phyloP scores from a whole-genome alignment of 768 basidiomycete species.

The Lactarius deliciosus region DNA sequence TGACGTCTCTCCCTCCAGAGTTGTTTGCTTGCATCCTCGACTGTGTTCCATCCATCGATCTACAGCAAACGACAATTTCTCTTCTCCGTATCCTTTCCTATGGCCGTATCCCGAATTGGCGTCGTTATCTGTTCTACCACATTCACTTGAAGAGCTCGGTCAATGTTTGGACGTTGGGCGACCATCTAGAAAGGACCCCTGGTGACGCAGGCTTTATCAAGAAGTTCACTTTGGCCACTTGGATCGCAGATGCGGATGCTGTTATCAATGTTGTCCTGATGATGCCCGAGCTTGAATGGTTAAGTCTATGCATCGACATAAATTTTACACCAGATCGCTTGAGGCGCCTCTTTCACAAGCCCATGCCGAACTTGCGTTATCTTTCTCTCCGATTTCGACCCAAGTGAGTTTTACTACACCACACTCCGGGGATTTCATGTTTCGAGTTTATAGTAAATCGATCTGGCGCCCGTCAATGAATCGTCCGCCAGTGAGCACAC shows the following conservation, averaged over 20 bases:
- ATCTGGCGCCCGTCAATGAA: too few relatives aligned
- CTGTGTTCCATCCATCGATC: constrained; percentile 38
- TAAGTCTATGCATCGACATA: constrained; percentile 73
- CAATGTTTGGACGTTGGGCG: constrained; percentile 58
- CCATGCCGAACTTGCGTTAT: constrained; percentile 46
- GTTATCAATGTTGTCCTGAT: constrained; percentile 62
- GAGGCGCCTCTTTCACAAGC: constrained; percentile 60
- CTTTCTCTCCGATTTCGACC: constrained; percentile 76
- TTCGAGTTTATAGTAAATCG: constrained; percentile 43
- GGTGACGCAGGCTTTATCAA: constrained; percentile 39
- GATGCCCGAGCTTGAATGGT: constrained; percentile 41
- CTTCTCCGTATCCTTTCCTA: too few relatives aligned
- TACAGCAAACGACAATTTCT: constrained; percentile 40
- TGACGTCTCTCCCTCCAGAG: constrained; percentile 41
- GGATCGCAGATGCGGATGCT: constrained; percentile 53
- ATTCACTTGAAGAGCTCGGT: constrained; percentile 37
- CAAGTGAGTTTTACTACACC: constrained; percentile 52
- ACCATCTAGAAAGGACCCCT: constrained; percentile 46
- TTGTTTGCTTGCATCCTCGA: constrained; percentile 60
- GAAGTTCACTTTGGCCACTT: constrained; percentile 38
- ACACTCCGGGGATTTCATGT: too few relatives aligned
- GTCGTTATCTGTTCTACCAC: too few relatives aligned
- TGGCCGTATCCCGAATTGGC: too few relatives aligned
- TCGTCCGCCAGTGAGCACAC: constrained; percentile 45
- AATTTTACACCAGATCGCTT: constrained; percentile 75